Conservation (phyloP, 768 basidiomycete genomes). For the Mycena sanguinolenta region DNA sequence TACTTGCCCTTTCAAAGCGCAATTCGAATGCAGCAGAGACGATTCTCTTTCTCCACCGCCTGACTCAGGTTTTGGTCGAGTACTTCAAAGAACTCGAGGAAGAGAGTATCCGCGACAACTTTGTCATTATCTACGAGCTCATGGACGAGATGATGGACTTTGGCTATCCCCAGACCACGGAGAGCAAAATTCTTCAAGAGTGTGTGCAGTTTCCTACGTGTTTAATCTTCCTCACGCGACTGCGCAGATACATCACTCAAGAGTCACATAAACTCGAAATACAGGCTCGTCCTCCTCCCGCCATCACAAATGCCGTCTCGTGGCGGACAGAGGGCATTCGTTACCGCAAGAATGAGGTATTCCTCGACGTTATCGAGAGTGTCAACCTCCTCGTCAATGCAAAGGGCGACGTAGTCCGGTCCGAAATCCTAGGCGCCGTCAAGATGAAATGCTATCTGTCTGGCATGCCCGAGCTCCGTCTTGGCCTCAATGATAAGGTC, state of each 20-base stretch:
- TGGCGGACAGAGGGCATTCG: constrained; percentile 98
- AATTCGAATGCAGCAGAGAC: constrained; percentile 97
- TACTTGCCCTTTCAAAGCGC: constrained; percentile 94
- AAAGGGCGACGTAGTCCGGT: constrained; percentile 95
- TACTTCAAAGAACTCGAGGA: constrained; percentile 99
- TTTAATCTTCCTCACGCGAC: constrained; percentile 10
- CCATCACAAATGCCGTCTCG: constrained; percentile 98
- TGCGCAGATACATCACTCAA: constrained; percentile 92
- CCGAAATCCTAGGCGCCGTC: constrained; percentile 97
- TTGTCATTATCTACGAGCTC: constrained; percentile 98
- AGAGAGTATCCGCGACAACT: constrained; percentile 98
- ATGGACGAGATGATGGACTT: constrained; percentile 99
- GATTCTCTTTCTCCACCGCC: constrained; percentile 95
- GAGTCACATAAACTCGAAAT: constrained; percentile 98
- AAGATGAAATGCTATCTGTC: constrained; percentile 99
- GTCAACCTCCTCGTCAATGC: constrained; percentile 92
- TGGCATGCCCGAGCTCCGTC: constrained; percentile 97
- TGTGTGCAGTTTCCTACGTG: constrained; percentile 51
- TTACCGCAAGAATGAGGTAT: constrained; percentile 99
- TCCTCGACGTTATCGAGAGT: constrained; percentile 97
- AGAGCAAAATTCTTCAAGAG: constrained; percentile 99
- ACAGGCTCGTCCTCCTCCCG: constrained; percentile 92
- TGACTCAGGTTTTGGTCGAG: constrained; percentile 93
- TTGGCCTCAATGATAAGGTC: constrained; percentile 98
- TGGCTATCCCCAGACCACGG: constrained; percentile 98